Conservation (phyloP, 2,329 filamentous ascomycete genomes). For the Macrophomina pseudophaseolina region DNA sequence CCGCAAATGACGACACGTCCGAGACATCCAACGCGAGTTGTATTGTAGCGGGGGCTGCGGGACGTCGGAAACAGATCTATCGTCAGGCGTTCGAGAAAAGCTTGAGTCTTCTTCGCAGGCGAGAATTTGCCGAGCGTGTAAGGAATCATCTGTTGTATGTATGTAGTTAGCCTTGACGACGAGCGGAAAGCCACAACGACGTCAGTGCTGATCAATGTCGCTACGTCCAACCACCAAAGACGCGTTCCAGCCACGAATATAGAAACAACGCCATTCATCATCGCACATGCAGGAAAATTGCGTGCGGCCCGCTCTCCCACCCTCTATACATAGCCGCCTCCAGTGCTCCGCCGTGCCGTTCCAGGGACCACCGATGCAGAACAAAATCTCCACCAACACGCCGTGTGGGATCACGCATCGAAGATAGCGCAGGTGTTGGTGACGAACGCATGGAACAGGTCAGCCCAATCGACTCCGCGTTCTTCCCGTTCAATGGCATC, state of each 20-base stretch:
- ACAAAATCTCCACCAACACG: background rate
- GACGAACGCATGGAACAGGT: background rate
- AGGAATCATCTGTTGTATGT: background rate
- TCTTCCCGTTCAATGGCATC: background rate
- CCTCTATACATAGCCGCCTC: background rate
- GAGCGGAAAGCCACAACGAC: background rate
- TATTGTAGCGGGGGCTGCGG: background rate
- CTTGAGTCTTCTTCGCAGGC: background rate
- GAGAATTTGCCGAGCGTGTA: background rate
- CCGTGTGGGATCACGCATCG: background rate
- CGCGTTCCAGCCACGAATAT: conserved; percentile 2
- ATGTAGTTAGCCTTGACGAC: background rate
- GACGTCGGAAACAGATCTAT: background rate
- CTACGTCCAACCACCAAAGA: background rate
- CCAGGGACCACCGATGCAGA: background rate
- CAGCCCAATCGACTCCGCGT: background rate
- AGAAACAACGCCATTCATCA: conserved; percentile 6
- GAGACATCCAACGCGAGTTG: background rate
- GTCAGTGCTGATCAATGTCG: conserved; percentile 12
- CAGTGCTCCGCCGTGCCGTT: background rate
- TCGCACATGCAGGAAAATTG: background rate
- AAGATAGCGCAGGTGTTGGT: background rate
- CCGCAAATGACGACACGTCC: background rate
- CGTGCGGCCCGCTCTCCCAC: background rate
- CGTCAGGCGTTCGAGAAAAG: background rate